Evolutionary conservation across 2,329 filamentous ascomycete species (phyloP), one percentile per base, ranked within the genome.

Genomic region (Hawksworthiomyces lignivorus): DNA sequence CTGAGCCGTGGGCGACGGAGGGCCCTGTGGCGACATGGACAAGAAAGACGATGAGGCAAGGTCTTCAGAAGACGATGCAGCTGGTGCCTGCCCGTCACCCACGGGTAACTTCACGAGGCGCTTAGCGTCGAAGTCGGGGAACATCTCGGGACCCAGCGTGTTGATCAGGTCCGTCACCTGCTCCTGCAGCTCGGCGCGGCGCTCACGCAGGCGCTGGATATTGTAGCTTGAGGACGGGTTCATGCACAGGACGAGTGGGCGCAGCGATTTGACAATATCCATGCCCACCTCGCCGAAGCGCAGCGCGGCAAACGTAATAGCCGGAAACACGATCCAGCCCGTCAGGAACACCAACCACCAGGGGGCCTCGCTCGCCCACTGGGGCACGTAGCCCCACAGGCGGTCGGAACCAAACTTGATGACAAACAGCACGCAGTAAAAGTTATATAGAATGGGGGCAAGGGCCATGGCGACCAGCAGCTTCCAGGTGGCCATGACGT

Each of bases 201-300:
- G 73, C 50, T 76, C 67, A 44, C 87, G 80, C 38, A 98, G 75
- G 53, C 82, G 83, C 48, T 86, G 77, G 36, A 98, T 77, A 44
- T 84, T 87, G 65, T 89, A 94, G 59, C 80, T 83, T 2, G 86
- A 90, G 5, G 80, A 80, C 2, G 92, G 92, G 54, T 84, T 84
- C 55, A 97, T 73, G 50, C 86, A 92, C 26, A 96, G 72, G 34
- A 94, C 70, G 9, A 98, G 75, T 6, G 92, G 92, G 9, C 87
- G 79, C 14, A 98, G 74, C 0, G 90, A 97, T 64, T 97, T 98
- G 67, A 92, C 70, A 43, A 98, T 96, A 58, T 98, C 92, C 88
- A 98, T 96, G 39, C 90, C 92, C n/a, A 94, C 83, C 65, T 98
- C 92, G 35, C 92, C 92, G 51, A 97, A 94, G 10, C 92, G 83